A percentile compares a stretch with the other conserved stretches of the same genome.
Conservation (phyloP, 1,139 yeast genomes). For the Pichia norvegensis region DNA sequence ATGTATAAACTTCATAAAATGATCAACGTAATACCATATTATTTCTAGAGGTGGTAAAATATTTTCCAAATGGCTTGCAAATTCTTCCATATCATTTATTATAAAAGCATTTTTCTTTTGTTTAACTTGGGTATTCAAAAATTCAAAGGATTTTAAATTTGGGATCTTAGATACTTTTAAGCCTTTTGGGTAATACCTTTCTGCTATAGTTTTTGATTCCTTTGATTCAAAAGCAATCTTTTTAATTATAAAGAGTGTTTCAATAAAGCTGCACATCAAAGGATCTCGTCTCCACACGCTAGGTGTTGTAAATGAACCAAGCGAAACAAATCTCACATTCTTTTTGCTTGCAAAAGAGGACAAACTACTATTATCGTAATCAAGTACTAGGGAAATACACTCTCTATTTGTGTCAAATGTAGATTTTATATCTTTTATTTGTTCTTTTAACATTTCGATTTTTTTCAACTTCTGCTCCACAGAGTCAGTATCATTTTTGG, state of each 20-base stretch:
- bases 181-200: constrained; percentile 2
- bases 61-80: constrained; percentile 12
- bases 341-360: constrained; percentile 17
- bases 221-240: neutral
- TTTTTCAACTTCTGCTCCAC: neutral
- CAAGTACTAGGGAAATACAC: constrained; percentile 18
- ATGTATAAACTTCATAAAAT: constrained; percentile 39
- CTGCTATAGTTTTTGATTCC: neutral
- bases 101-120: constrained; percentile 2
- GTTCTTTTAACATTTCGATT: constrained; percentile 8
- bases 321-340: constrained; percentile 16
- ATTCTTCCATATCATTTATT: neutral
- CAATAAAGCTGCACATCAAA: constrained; percentile 16
- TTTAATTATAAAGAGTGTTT: constrained; percentile 4
- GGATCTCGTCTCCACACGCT: constrained; percentile 24
- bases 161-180: neutral
- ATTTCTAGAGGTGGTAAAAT: constrained; percentile 35
- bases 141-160: constrained; percentile 5
- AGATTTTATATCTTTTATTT: constrained; percentile 2
- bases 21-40: constrained; percentile 32
- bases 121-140: constrained; percentile 12
- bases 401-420: constrained; percentile 7
- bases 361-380: constrained; percentile 11
- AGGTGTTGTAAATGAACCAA: constrained; percentile 20
- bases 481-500: neutral